A percentile compares a stretch with the other conserved stretches of the same genome.
Evolutionary conservation across 129 eudicot genomes (phyloP).

Genomic region (Chrysanthemum lavandulifolium): DNA sequence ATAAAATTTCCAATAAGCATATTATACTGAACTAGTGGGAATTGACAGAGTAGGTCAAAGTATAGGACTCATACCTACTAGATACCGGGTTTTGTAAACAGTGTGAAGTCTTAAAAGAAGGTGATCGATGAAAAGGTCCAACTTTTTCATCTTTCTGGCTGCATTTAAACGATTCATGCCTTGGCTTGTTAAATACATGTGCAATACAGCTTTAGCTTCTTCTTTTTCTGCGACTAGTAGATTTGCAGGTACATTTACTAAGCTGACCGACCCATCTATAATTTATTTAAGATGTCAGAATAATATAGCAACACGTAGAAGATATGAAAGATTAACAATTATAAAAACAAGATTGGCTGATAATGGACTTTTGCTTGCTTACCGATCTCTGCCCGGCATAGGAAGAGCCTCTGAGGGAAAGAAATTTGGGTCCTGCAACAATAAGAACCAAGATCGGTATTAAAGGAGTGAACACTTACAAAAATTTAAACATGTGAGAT

Average conservation of each 20-base stretch:
- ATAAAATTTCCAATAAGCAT: not conserved
- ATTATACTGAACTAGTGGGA: not conserved
- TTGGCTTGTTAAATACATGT: constrained; percentile 78
- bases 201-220: constrained; percentile 92
- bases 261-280: constrained; percentile 59
- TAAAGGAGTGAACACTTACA: constrained; percentile 19
- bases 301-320: constrained; percentile 11
- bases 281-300: constrained; percentile 37
- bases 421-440: constrained; percentile 48
- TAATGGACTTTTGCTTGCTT: constrained; percentile 29
- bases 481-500: not conserved
- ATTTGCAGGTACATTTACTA: constrained; percentile 62
- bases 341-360: constrained; percentile 16
- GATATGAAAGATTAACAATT: not conserved
- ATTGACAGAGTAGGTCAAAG: not conserved
- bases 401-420: constrained; percentile 55
- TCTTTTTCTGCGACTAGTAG: constrained; percentile 82
- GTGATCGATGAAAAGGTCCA: constrained; percentile 83
- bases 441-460: constrained; percentile 22
- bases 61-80: constrained; percentile 73
- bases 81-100: constrained; percentile 80
- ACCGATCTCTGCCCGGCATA: constrained; percentile 55
- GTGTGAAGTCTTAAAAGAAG: constrained; percentile 81
- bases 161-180: constrained; percentile 71
- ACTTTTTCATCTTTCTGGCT: constrained; percentile 75